Percentiles rank a stretch among this genome's conserved stretches.
Evolutionary conservation across 192 early-diverging fungal genomes (phyloP).

Genomic region (Ramicandelaber brevisporus): DNA sequence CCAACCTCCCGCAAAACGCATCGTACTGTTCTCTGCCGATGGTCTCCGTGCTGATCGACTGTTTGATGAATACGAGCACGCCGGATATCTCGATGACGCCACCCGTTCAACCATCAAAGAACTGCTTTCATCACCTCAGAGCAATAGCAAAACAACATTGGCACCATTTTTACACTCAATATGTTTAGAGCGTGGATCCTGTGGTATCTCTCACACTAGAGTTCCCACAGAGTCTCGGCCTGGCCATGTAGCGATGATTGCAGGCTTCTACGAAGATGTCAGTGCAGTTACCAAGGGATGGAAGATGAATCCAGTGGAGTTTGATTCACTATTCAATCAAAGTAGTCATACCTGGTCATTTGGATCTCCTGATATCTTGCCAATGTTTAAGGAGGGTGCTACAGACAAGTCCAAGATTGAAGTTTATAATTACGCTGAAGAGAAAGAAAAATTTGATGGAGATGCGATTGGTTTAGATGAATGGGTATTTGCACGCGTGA

Average conservation of each 20-base stretch:
- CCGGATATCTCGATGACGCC: too few species aligned
- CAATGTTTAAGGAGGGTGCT: constrained; percentile 87
- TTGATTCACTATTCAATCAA: constrained; percentile 90
- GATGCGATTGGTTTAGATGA: constrained; percentile 67
- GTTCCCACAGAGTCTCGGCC: constrained; percentile 91
- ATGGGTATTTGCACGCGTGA: constrained; percentile 80
- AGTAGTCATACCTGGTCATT: constrained; percentile 88
- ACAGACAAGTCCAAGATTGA: constrained; percentile 54
- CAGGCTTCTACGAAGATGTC: constrained; percentile 95
- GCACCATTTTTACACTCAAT: constrained; percentile 28
- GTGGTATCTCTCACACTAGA: constrained; percentile 72
- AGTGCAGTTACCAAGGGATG: constrained; percentile 94
- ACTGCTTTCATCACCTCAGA: not conserved
- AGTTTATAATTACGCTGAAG: constrained; percentile 70
- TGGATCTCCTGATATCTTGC: constrained; percentile 89
- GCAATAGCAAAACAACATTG: constrained; percentile 5
- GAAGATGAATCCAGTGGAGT: constrained; percentile 93
- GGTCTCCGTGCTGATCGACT: constrained; percentile 84
- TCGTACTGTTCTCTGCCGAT: constrained; percentile 78
- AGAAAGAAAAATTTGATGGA: constrained; percentile 69
- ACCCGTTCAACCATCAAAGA: constrained; percentile 13
- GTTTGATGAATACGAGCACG: constrained; percentile 44
- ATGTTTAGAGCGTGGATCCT: constrained; percentile 31
- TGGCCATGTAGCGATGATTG: constrained; percentile 93
- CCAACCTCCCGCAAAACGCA: constrained; percentile 60